Percentiles rank a stretch among this genome's conserved stretches.
Conservation (phyloP, 148 eudicot species). For the Spergularia marina region DNA sequence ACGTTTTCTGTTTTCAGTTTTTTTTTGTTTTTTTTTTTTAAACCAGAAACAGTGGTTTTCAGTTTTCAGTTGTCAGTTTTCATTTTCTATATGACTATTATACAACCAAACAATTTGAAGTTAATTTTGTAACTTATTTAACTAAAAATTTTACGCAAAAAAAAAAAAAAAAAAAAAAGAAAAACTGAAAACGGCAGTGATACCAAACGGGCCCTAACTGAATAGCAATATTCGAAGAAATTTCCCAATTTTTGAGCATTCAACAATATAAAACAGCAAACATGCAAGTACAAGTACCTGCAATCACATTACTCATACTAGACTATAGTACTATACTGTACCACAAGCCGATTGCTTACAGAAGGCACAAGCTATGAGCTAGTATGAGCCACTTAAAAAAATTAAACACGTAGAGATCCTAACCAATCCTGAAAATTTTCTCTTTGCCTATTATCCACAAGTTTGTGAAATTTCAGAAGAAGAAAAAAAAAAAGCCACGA, state of each 20-base stretch:
- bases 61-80: no score
- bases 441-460: neutral
- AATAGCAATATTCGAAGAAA: neutral
- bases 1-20: no score
- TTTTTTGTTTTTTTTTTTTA: no score
- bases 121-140: no score
- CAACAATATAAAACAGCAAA: neutral
- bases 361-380: neutral
- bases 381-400: constrained; percentile 1
- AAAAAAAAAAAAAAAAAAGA: no score
- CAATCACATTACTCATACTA: neutral
- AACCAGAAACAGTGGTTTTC: no score
- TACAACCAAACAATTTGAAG: no score
- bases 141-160: no score
- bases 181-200: no score
- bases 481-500: neutral
- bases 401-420: neutral
- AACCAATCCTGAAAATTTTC: neutral
- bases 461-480: neutral
- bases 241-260: neutral
- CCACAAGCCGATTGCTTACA: neutral
- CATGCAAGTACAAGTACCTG: neutral
- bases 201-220: no score
- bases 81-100: no score
- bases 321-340: neutral